Evolutionary conservation across 352 stramenopile species (phyloP).

Genomic region (Phytophthora pluvialis): DNA sequence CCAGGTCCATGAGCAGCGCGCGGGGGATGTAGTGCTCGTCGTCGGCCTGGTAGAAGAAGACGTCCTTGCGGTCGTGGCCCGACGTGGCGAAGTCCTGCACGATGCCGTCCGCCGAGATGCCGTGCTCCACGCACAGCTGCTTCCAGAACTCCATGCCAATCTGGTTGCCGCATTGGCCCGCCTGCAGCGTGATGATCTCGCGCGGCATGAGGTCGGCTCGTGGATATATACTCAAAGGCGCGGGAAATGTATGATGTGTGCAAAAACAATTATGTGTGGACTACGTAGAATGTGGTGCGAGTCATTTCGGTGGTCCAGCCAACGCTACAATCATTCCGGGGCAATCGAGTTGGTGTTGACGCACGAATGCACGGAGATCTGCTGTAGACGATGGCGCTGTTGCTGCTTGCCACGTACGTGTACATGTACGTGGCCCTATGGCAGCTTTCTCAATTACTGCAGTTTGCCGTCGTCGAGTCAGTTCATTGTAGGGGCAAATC

Average conservation of each 20-base stretch:
- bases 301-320: constrained; percentile 20
- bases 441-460: not conserved
- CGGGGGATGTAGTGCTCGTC: constrained; percentile 99
- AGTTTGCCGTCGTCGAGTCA: constrained; percentile 8
- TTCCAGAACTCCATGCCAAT: constrained; percentile 99
- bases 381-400: constrained; percentile 6
- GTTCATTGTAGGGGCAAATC: constrained; percentile 17
- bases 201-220: constrained; percentile 79
- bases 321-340: constrained; percentile 10
- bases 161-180: constrained; percentile 99
- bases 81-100: constrained; percentile 94
- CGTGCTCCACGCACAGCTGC: constrained; percentile 98
- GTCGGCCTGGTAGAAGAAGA: constrained; percentile 99
- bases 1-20: constrained; percentile 98
- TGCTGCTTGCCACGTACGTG: constrained; percentile 10
- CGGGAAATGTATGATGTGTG: constrained; percentile 1
- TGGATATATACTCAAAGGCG: constrained; percentile 1
- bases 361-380: not conserved
- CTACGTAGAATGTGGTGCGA: constrained; percentile 10
- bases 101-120: constrained; percentile 97
- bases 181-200: constrained; percentile 99
- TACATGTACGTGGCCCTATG: not conserved
- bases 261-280: constrained; percentile 9
- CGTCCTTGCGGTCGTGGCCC: constrained; percentile 98
- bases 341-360: not conserved